Percentiles rank a stretch among this genome's conserved stretches.
phyloP scores from a whole-genome alignment of 192 early-diverging fungal genomes.

The Cetraspora pellucida region DNA sequence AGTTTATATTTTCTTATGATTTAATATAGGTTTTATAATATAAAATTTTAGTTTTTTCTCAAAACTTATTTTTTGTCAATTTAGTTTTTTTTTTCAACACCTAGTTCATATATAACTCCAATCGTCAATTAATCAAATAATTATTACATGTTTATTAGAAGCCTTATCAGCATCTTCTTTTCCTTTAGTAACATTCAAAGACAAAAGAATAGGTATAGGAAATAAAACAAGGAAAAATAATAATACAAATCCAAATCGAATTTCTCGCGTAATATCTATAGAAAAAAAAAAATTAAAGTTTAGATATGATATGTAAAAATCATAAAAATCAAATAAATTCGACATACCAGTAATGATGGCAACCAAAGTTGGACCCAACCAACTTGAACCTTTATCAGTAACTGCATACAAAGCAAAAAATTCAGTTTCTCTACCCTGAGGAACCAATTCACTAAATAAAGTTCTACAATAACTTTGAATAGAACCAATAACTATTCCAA shows the following conservation, averaged over 20 bases:
- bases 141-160: constrained; percentile 17
- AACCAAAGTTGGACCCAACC: constrained; percentile 67
- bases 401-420: constrained; percentile 68
- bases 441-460: constrained; percentile 61
- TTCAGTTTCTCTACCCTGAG: constrained; percentile 62
- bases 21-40: no score
- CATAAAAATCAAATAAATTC: not conserved
- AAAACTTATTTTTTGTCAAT: no score
- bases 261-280: constrained; percentile 48
- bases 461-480: constrained; percentile 56
- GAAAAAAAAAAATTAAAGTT: not conserved
- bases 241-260: constrained; percentile 56
- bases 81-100: no score
- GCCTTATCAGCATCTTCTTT: constrained; percentile 45
- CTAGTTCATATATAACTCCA: no score
- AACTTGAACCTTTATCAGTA: constrained; percentile 67
- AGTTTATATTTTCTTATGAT: no score
- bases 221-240: constrained; percentile 48
- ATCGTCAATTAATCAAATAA: not conserved
- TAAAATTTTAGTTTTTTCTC: no score
- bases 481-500: constrained; percentile 45
- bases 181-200: constrained; percentile 54
- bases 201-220: constrained; percentile 53
- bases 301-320: not conserved
- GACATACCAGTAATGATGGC: constrained; percentile 50